Evolutionary conservation across 2,329 filamentous ascomycete species (phyloP).

Genomic region (Trichoderma brevicompactum): DNA sequence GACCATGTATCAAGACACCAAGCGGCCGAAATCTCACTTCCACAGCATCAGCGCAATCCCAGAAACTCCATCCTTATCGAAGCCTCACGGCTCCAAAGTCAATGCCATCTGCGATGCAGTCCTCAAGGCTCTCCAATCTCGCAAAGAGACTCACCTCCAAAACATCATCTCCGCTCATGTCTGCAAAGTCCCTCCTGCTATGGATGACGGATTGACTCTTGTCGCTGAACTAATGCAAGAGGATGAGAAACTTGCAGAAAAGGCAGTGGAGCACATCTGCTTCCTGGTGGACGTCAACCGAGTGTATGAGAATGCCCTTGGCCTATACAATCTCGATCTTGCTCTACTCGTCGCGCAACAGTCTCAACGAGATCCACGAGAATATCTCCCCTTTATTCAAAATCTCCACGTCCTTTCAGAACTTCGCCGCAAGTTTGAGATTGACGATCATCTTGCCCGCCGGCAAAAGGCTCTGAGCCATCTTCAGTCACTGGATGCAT

Average conservation of each 20-base stretch:
- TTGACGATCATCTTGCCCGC: conserved; percentile 85
- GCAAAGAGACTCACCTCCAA: conserved; percentile 71
- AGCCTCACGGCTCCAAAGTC: conserved; percentile 62
- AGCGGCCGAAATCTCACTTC: conserved; percentile 45
- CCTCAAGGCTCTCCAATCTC: conserved; percentile 66
- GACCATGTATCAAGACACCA: conserved; percentile 91
- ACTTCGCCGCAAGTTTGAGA: conserved; percentile 75
- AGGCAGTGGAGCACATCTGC: conserved; percentile 94
- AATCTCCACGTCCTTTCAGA: conserved; percentile 75
- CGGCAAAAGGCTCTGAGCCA: conserved; percentile 76
- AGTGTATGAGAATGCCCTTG: conserved; percentile 87
- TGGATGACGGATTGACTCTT: conserved; percentile 80
- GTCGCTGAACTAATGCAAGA: conserved; percentile 75
- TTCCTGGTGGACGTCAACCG: conserved; percentile 93
- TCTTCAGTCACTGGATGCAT: conserved; percentile 72
- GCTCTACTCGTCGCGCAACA: conserved; percentile 91
- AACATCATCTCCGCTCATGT: conserved; percentile 95
- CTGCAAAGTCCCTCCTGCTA: conserved; percentile 87
- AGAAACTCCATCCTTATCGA: conserved; percentile 30
- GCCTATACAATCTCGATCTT: conserved; percentile 89
- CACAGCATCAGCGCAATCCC: conserved; percentile 25
- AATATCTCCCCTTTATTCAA: conserved; percentile 95
- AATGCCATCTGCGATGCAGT: conserved; percentile 90
- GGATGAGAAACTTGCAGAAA: conserved; percentile 75
- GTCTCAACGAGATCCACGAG: conserved; percentile 90